Percentiles rank a stretch among this genome's conserved stretches.
Evolutionary conservation across 768 basidiomycete genomes (phyloP).

Genomic region (Mrakia gelida): DNA sequence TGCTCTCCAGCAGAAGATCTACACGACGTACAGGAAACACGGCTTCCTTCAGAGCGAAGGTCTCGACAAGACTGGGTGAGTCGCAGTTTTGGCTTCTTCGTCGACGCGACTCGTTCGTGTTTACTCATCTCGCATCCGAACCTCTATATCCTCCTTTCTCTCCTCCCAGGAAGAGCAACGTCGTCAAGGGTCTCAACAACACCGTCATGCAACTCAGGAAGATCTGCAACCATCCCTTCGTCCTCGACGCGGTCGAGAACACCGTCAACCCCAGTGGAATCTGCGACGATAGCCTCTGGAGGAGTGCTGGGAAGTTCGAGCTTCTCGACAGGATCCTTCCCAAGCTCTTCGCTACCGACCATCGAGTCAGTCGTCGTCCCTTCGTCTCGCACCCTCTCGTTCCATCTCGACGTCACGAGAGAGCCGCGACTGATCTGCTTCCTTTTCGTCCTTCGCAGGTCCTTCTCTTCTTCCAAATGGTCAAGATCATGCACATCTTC

Average conservation of each 20-base stretch:
- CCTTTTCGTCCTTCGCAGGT: constrained; percentile 52
- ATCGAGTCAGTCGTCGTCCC: constrained; percentile 59
- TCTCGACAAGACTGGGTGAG: constrained; percentile 26
- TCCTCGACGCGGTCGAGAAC: constrained; percentile 92
- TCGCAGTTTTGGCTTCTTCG: background rate
- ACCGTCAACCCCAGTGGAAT: constrained; percentile 76
- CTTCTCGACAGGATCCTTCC: constrained; percentile 87
- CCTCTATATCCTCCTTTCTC: background rate
- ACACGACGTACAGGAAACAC: constrained; percentile 96
- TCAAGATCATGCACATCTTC: constrained; percentile 97
- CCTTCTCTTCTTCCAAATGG: constrained; percentile 99
- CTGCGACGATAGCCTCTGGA: constrained; percentile 77
- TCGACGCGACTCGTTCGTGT: background rate
- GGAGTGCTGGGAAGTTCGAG: constrained; percentile 90
- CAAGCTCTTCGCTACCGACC: constrained; percentile 86
- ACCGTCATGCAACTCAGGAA: constrained; percentile 97
- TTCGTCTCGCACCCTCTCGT: background rate
- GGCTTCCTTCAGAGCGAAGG: constrained; percentile 77
- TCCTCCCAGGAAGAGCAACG: constrained; percentile 10
- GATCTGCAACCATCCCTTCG: constrained; percentile 95
- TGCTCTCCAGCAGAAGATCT: constrained; percentile 81
- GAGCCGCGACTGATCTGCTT: background rate
- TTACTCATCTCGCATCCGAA: background rate
- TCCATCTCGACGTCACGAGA: too few relatives aligned
- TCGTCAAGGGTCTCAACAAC: constrained; percentile 81